Evolutionary conservation across 805 yeast genomes (phyloP).

Genomic region (Starmerella potacharoeniae): DNA sequence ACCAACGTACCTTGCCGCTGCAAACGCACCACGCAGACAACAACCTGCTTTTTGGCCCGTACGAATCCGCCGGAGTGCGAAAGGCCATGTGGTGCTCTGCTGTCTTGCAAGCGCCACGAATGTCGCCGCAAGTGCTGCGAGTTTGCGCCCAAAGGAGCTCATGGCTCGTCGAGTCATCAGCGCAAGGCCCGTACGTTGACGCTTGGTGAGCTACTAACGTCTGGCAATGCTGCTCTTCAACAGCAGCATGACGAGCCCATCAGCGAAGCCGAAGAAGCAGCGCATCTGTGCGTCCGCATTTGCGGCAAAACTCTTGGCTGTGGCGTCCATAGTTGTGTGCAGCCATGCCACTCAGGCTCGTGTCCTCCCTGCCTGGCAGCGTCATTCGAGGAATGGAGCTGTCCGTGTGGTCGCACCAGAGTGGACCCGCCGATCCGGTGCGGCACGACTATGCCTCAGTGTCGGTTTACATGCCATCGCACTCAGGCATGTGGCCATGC

Average conservation of each 20-base stretch:
- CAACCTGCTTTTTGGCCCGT: conserved; percentile 11
- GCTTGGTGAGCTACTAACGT: background rate
- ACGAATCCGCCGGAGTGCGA: background rate
- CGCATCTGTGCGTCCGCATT: conserved; percentile 24
- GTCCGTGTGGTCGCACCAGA: conserved; percentile 27
- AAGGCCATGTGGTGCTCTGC: conserved; percentile 2
- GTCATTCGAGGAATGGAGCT: conserved; percentile 24
- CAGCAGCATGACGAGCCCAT: background rate
- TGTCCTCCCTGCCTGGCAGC: conserved; percentile 27
- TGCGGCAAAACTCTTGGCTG: conserved; percentile 26
- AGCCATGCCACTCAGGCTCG: conserved; percentile 27
- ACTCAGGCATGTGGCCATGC: conserved; percentile 26
- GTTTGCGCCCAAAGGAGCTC: background rate
- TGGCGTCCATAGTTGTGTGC: conserved; percentile 25
- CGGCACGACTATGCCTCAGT: conserved; percentile 25
- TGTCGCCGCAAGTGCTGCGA: conserved; percentile 7
- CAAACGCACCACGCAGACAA: conserved; percentile 17
- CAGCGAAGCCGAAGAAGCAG: conserved; percentile 19
- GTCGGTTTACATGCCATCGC: conserved; percentile 22
- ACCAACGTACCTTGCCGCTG: conserved; percentile 5
- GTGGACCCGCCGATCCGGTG: conserved; percentile 28
- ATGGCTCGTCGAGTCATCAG: background rate
- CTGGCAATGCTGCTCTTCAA: background rate
- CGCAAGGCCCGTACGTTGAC: background rate
- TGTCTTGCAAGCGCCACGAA: conserved; percentile 8